Base-by-base conservation (phyloP, 2,329 filamentous ascomycete species). In the Colletotrichum sp. region DNA sequence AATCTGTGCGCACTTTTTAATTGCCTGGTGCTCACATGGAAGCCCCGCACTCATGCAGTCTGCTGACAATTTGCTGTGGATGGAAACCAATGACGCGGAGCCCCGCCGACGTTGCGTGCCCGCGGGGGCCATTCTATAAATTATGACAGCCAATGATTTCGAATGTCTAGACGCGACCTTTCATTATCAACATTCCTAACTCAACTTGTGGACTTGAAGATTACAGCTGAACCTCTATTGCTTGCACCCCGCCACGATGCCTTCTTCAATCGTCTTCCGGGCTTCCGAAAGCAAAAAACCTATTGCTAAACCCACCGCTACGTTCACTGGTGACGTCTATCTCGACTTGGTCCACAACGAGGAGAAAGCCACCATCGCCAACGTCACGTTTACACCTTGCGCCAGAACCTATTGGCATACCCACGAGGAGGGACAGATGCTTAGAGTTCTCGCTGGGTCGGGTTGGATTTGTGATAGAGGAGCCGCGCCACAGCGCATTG, bases 321-420 rank as follows among this genome's bases (percentile, higher is more conserved):
- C 44, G 12, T 52, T 52, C n/a, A 52, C 44, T 4, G 44, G 44
- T 52, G 44, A 52, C 44, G 44, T 52, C n/a, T 52, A 21, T 52
- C 44, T 52, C n/a, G 44, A 52, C 44, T 52, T 21, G 2, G 44
- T 52, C 4, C 44, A 52, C 44, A 52, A 52, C 16, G 66, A 73
- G 66, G 65, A 49, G n/a, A 32, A 24, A 36, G 57, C 65, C 28
- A 44, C 28, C 30, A 73, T 73, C 15, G 65, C 71, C 55, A 73
- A 86, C 60, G 86, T 88, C 68, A 86, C 81, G 52, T 88, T 88
- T 77, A 84, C 85, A 1, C 86, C 86, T 9, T 85, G 86, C 66
- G 83, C 86, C 1, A 83, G 86, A 24, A 88, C 86, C 7, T 81
- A 86, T 79, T 88, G 87, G 87, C 86, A 88, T 79, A 84, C 81